A percentile compares a stretch with the other conserved stretches of the same genome.
phyloP scores from a whole-genome alignment of 495 filamentous ascomycete species.

The Lineolata rhizophorae region DNA sequence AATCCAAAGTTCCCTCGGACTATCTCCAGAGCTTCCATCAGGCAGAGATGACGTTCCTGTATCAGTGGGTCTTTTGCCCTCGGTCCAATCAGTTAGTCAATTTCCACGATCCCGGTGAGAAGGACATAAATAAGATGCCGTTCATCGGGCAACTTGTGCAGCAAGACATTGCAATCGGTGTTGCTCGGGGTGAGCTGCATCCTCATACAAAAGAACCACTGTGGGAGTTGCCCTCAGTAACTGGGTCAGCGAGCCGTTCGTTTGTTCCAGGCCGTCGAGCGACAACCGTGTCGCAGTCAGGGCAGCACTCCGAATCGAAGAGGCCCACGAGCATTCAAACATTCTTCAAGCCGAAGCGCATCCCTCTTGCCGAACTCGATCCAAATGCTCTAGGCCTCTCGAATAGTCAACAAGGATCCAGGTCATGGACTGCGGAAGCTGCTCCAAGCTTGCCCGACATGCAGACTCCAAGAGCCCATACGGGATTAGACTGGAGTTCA shows the following conservation, averaged over 20 bases:
- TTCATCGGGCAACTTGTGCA: constrained; percentile 62
- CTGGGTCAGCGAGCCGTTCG: too few relatives aligned
- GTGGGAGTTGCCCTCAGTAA: neutral
- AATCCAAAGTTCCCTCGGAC: constrained; percentile 51
- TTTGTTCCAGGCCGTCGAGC: neutral
- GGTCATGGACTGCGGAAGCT: constrained; percentile 29
- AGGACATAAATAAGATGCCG: constrained; percentile 40
- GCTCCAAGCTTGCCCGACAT: neutral
- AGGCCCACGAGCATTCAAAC: constrained; percentile 29
- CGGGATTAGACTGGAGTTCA: neutral
- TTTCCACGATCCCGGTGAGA: constrained; percentile 40
- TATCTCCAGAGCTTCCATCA: constrained; percentile 61
- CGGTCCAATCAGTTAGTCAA: constrained; percentile 37
- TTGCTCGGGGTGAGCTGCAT: constrained; percentile 71
- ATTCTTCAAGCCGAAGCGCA: constrained; percentile 58
- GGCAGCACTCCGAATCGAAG: constrained; percentile 5
- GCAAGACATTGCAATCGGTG: constrained; percentile 41
- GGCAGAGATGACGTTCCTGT: constrained; percentile 79
- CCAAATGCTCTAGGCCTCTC: constrained; percentile 62
- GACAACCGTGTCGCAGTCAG: neutral
- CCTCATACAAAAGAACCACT: constrained; percentile 58
- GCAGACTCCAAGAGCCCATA: neutral
- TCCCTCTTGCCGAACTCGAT: constrained; percentile 68
- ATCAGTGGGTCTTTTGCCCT: constrained; percentile 88
- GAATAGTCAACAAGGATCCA: constrained; percentile 38